Evolutionary conservation across 108 stramenopile species (phyloP), one percentile per base, ranked within the genome.

Genomic region (Pseudonitzschia multiseries): DNA sequence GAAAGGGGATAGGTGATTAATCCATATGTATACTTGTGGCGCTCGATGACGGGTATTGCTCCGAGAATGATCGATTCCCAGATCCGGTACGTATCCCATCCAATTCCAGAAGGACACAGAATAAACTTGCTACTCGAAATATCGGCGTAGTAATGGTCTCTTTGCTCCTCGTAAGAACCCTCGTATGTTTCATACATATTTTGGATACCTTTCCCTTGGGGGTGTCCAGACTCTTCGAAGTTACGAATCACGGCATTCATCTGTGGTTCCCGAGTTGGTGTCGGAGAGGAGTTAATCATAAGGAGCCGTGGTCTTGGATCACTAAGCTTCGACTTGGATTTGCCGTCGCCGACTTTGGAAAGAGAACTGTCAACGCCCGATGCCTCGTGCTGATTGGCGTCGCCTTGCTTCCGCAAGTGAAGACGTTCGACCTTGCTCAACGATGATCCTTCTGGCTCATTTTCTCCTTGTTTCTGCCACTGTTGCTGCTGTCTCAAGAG

Each of bases 71-170:
- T 10, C 0, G 83, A 75, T 50, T 87, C 86, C 83, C 83, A 87
- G n/a, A 69, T 40, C 2, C 86, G 78, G 48, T 87, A 87, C 0
- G 72, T 70, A 74, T 87, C 86, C 78, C 75, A 84, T 8, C 86
- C 86, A 31, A 87, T 13, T 15, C 86, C 86, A 22, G 79, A 79
- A 10, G 86, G 86, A 41, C 81, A 69, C 10, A 87, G 68, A 9
- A 79, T 77, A 61, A 84, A 87, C 71, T 84, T 87, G 53, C 61
- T 62, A 81, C 52, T 33, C 26, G 44, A 20, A 31, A 79, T n/a
- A 80, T 33, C 21, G 73, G 64, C 22, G 56, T 46, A 0, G 68
- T 63, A 60, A 82, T 81, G 44, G 53, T 33, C 4, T 26, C 21
- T 21, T 26, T 26, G 54, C 69, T 64, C 76, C 60, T 33, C 21